A percentile compares a stretch with the other conserved stretches of the same genome.
phyloP scores from a whole-genome alignment of 164 flowering plant genomes.

The Cinnamomum micranthum region DNA sequence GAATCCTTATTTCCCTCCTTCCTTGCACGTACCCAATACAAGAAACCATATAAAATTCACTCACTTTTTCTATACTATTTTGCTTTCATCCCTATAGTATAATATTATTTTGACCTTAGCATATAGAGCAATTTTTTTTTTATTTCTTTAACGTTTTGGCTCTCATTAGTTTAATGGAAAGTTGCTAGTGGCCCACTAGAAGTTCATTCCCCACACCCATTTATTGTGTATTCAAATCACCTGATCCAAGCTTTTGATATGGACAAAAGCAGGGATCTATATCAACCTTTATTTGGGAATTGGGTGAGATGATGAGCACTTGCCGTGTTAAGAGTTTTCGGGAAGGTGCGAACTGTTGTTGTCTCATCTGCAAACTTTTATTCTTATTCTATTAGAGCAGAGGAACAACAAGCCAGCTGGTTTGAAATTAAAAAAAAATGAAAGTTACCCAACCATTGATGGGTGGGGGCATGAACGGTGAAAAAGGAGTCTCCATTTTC shows the following conservation, averaged over 20 bases:
- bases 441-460: no score
- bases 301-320: neutral
- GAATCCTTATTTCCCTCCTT: neutral
- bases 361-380: neutral
- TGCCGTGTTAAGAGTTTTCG: neutral
- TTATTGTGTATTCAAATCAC: constrained; percentile 6
- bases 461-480: no score
- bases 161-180: neutral
- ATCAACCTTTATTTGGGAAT: neutral
- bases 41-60: neutral
- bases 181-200: constrained; percentile 4
- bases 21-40: neutral
- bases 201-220: constrained; percentile 4
- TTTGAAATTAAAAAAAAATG: no score
- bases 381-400: no score
- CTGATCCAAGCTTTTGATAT: constrained; percentile 12
- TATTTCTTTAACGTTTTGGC: neutral
- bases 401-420: no score
- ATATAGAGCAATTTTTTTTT: neutral
- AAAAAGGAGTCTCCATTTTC: no score
- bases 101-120: constrained; percentile 6
- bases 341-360: neutral
- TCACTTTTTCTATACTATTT: neutral
- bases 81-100: neutral
- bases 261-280: constrained; percentile 12